phyloP scores from a whole-genome alignment of 441 rosid genomes.

The Cnidoscolus chayamansa region DNA sequence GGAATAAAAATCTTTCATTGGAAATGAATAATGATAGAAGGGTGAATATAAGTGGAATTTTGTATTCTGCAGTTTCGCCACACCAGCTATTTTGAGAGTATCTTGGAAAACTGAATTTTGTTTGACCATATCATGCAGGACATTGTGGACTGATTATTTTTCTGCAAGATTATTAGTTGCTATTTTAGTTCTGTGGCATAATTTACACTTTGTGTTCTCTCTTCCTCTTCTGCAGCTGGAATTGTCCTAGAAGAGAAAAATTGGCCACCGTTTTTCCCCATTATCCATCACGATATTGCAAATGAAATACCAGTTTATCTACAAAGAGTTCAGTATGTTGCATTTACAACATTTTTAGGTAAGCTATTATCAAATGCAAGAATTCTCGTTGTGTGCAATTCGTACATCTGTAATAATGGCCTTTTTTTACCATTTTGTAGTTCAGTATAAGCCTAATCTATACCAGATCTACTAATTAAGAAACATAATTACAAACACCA shows the following conservation, averaged over 20 bases:
- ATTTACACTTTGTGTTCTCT: slow-evolving; percentile 15
- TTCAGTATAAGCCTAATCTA: too few relatives aligned
- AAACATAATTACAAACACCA: too few relatives aligned
- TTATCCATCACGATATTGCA: slow-evolving; percentile 90
- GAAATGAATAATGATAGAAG: too few relatives aligned
- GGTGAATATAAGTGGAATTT: neutral
- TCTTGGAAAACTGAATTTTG: neutral
- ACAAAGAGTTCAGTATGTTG: slow-evolving; percentile 78
- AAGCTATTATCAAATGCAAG: slow-evolving; percentile 1
- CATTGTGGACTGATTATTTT: neutral
- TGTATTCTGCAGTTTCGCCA: neutral
- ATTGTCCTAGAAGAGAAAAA: slow-evolving; percentile 77
- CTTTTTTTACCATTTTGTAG: neutral
- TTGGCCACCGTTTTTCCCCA: slow-evolving; percentile 92
- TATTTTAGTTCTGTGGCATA: neutral
- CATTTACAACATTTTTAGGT: slow-evolving; percentile 79
- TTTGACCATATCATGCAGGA: neutral
- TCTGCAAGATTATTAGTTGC: slow-evolving; percentile 1
- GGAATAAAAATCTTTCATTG: too few relatives aligned
- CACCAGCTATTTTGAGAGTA: neutral
- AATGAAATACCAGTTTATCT: slow-evolving; percentile 82
- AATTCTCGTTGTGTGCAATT: neutral
- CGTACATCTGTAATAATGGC: neutral
- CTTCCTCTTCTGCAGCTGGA: slow-evolving; percentile 59
- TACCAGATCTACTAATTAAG: too few relatives aligned